Percentiles rank a stretch among this genome's conserved stretches.
Evolutionary conservation across 371 early-diverging fungal genomes (phyloP).

Genomic region (Mortierella sp.): DNA sequence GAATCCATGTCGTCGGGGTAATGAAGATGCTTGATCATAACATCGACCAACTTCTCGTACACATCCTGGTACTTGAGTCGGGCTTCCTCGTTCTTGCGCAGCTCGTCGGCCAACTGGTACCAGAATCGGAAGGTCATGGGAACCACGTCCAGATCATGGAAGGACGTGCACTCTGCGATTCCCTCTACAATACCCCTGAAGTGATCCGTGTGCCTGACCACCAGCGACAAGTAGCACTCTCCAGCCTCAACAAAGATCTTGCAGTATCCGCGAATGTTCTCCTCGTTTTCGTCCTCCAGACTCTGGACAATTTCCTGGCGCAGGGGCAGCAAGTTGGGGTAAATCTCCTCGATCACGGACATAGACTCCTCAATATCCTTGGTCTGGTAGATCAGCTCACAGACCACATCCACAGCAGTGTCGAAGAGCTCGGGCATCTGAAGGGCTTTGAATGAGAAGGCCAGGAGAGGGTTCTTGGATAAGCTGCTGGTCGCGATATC

Average conservation of each 20-base stretch:
- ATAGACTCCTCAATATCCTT: slow-evolving; percentile 70
- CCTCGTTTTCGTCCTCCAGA: slow-evolving; percentile 72
- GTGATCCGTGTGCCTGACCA: slow-evolving; percentile 73
- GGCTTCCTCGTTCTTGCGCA: slow-evolving; percentile 66
- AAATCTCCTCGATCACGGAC: slow-evolving; percentile 74
- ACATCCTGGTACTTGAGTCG: slow-evolving; percentile 68
- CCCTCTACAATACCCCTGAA: slow-evolving; percentile 83
- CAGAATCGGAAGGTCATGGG: slow-evolving; percentile 91
- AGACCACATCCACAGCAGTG: slow-evolving; percentile 86
- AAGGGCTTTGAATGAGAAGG: slow-evolving; percentile 83
- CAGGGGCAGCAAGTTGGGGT: slow-evolving; percentile 70
- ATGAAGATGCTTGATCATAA: slow-evolving; percentile 86
- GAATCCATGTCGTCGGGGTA: slow-evolving; percentile 81
- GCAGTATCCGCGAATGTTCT: slow-evolving; percentile 80
- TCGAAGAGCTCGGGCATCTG: slow-evolving; percentile 83
- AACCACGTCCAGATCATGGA: slow-evolving; percentile 79
- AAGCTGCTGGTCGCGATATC: slow-evolving; percentile 80
- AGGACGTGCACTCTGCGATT: slow-evolving; percentile 79
- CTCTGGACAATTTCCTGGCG: slow-evolving; percentile 64
- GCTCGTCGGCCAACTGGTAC: slow-evolving; percentile 80
- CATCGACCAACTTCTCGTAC: slow-evolving; percentile 81
- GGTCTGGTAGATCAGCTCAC: slow-evolving; percentile 85
- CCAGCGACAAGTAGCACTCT: slow-evolving; percentile 84
- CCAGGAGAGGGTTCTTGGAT: slow-evolving; percentile 77
- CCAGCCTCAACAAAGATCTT: slow-evolving; percentile 90